phyloP scores from a whole-genome alignment of 2,329 filamentous ascomycete genomes.

The Hypomyces rosellus region DNA sequence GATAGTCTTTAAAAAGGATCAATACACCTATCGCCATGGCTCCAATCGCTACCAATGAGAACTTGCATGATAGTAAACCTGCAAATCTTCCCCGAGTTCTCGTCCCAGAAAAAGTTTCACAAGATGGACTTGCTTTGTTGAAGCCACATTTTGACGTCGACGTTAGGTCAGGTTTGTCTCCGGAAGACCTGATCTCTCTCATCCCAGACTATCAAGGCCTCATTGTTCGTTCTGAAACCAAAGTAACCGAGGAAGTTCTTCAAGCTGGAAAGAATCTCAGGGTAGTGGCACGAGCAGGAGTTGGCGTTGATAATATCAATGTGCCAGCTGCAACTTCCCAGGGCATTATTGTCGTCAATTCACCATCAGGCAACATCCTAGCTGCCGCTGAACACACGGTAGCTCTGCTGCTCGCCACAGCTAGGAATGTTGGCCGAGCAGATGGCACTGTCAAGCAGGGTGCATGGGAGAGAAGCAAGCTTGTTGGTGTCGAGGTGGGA shows the following conservation, averaged over 20 bases:
- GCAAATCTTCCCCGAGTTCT: constrained; percentile 46
- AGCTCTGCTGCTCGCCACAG: constrained; percentile 65
- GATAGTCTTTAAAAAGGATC: neutral
- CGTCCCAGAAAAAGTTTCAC: constrained; percentile 72
- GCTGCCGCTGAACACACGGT: constrained; percentile 76
- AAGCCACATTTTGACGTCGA: constrained; percentile 63
- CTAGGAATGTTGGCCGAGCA: constrained; percentile 65
- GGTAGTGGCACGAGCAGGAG: constrained; percentile 73
- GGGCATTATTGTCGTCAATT: constrained; percentile 76
- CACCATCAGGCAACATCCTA: constrained; percentile 71
- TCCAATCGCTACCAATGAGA: constrained; percentile 19
- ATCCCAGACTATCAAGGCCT: constrained; percentile 70
- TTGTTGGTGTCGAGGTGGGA: constrained; percentile 73
- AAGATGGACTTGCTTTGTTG: constrained; percentile 68
- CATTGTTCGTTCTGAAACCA: constrained; percentile 75
- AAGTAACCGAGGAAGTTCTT: constrained; percentile 65
- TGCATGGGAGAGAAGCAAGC: constrained; percentile 67
- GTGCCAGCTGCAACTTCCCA: constrained; percentile 64
- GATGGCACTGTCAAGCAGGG: constrained; percentile 64
- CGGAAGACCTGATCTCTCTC: constrained; percentile 57
- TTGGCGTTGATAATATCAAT: constrained; percentile 79
- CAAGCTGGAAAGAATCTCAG: constrained; percentile 61
- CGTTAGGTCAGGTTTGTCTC: constrained; percentile 54
- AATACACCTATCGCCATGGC: constrained; percentile 17
- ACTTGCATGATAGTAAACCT: constrained; percentile 2